Evolutionary conservation across 1,284 basidiomycete genomes (phyloP).

Genomic region (Cryptococcus sp.): DNA sequence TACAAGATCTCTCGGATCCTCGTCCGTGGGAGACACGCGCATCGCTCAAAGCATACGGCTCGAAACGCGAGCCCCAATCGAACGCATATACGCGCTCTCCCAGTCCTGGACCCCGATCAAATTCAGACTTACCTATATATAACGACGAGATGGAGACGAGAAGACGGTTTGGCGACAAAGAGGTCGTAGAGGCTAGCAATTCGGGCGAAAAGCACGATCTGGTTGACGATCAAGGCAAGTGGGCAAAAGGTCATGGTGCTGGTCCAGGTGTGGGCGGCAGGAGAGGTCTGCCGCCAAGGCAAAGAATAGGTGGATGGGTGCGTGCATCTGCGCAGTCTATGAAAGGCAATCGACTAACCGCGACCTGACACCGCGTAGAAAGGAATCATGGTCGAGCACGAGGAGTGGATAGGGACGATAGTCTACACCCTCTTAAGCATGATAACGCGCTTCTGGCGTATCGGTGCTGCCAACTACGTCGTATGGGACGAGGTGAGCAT

Average conservation of each 20-base stretch:
- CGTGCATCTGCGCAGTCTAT: conserved; percentile 15
- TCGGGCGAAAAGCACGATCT: conserved; percentile 23
- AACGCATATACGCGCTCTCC: conserved; percentile 5
- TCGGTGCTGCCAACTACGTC: conserved; percentile 83
- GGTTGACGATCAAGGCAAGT: conserved; percentile 45
- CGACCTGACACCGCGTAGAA: conserved; percentile 54
- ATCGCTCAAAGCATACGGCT: conserved; percentile 42
- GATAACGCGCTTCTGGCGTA: conserved; percentile 91
- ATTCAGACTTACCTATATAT: conserved; percentile 27
- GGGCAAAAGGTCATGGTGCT: conserved; percentile 47
- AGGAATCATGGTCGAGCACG: conserved; percentile 78
- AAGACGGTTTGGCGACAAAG: conserved; percentile 35
- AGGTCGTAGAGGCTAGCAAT: conserved; percentile 8
- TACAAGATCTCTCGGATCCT: conserved; percentile 40
- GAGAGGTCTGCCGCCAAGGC: conserved; percentile 44
- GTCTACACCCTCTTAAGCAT: conserved; percentile 91
- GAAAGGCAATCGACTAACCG: neutral
- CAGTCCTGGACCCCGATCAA: neutral
- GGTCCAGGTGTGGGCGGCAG: conserved; percentile 45
- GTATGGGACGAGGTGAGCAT: conserved; percentile 85
- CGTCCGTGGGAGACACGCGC: conserved; percentile 47
- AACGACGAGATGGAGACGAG: conserved; percentile 34
- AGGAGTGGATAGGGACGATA: conserved; percentile 76
- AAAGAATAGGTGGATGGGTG: conserved; percentile 45
- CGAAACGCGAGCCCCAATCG: conserved; percentile 12